Evolutionary conservation across 768 basidiomycete species (phyloP).

Genomic region (Strobilomyces echinocephalus): DNA sequence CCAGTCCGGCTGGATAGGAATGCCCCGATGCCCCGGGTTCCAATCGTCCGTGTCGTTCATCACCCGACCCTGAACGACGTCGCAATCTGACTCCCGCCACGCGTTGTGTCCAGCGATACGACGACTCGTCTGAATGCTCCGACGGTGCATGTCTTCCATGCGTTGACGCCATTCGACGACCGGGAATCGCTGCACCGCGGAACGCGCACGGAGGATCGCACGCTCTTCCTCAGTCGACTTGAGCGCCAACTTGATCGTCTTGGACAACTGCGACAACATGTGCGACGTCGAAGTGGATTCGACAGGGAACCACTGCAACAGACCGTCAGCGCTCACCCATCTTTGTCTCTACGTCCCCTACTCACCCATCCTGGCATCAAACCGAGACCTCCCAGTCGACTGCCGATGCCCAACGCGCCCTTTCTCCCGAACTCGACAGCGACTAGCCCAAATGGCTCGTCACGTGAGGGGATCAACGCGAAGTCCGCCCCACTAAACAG

Average conservation of each 20-base stretch:
- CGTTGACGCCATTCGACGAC: constrained; percentile 97
- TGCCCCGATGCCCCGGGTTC: constrained; percentile 62
- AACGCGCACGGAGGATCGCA: constrained; percentile 87
- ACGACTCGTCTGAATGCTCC: constrained; percentile 74
- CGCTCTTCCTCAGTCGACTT: constrained; percentile 89
- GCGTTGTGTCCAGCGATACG: constrained; percentile 64
- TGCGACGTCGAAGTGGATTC: constrained; percentile 90
- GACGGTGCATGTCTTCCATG: constrained; percentile 90
- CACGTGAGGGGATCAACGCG: constrained; percentile 91
- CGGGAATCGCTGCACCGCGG: constrained; percentile 96
- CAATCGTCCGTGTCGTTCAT: constrained; percentile 74
- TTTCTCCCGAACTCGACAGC: constrained; percentile 96
- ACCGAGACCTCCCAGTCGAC: constrained; percentile 90
- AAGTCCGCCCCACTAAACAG: constrained; percentile 95
- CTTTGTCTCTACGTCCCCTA: constrained; percentile 8
- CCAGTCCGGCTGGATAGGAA: constrained; percentile 75
- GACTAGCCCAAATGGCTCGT: constrained; percentile 93
- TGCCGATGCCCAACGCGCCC: constrained; percentile 93
- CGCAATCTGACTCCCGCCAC: constrained; percentile 72
- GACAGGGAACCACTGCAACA: constrained; percentile 86
- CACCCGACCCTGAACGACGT: constrained; percentile 36
- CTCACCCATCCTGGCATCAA: constrained; percentile 97
- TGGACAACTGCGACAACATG: constrained; percentile 90
- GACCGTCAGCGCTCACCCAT: neutral
- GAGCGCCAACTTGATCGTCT: constrained; percentile 91